Evolutionary conservation across 192 early-diverging fungal genomes (phyloP).

Genomic region (Mycoemilia scoparia): DNA sequence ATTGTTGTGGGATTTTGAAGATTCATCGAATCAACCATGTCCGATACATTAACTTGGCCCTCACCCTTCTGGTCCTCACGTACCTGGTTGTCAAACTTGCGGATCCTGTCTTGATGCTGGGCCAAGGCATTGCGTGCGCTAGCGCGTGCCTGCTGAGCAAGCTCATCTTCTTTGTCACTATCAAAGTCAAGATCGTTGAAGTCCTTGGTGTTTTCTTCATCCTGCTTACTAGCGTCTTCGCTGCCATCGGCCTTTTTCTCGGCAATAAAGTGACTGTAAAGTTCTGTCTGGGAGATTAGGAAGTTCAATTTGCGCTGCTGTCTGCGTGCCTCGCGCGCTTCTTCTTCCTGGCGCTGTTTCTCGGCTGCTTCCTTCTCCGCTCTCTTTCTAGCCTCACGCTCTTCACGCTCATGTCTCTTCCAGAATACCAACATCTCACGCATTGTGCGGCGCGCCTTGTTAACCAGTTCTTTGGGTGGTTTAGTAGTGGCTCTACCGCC

Average conservation of each 20-base stretch:
- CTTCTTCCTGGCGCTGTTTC: conserved; percentile 56
- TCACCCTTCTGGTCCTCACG: conserved; percentile 16
- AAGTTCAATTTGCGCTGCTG: conserved; percentile 85
- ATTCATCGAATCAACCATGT: conserved; percentile 60
- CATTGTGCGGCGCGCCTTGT: conserved; percentile 42
- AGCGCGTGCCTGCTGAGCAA: conserved; percentile 47
- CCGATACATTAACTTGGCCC: conserved; percentile 21
- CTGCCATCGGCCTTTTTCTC: conserved; percentile 62
- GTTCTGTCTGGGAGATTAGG: conserved; percentile 78
- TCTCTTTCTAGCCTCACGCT: conserved; percentile 70
- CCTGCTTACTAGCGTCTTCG: conserved; percentile 8
- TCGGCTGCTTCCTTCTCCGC: conserved; percentile 77
- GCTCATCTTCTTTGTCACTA: conserved; percentile 47
- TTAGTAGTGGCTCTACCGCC: conserved; percentile 24
- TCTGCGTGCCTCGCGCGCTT: conserved; percentile 56
- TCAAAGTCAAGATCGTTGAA: conserved; percentile 63
- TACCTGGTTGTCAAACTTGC: conserved; percentile 45
- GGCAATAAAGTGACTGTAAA: conserved; percentile 83
- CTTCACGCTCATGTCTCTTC: conserved; percentile 81
- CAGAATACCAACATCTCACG: conserved; percentile 75
- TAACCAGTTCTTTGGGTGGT: conserved; percentile 40
- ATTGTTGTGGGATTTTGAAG: conserved; percentile 69
- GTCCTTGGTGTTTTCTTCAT: conserved; percentile 2
- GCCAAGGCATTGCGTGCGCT: conserved; percentile 63
- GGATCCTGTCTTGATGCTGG: conserved; percentile 42